These are phyloP conservation scores for Geotrichum carabidarum DNA, from an alignment of 1,139 yeast genomes.

Conservation along the genomic window DNA sequence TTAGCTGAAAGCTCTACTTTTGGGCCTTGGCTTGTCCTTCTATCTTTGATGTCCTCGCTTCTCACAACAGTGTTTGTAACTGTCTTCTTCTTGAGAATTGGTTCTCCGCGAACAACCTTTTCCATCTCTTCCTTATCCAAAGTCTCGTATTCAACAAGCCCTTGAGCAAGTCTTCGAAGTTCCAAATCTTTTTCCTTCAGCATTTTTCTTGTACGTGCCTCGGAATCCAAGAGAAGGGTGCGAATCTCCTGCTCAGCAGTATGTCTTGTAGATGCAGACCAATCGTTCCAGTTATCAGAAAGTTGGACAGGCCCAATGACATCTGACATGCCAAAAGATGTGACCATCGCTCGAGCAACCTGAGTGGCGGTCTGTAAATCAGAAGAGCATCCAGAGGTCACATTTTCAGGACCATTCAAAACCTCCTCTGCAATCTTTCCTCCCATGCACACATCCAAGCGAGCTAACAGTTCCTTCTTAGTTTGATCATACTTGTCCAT, in stretches of 20 bases:
- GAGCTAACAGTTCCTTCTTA: constrained; percentile 79
- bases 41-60: constrained; percentile 37
- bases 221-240: constrained; percentile 65
- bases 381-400: constrained; percentile 90
- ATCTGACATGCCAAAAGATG: constrained; percentile 94
- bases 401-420: constrained; percentile 80
- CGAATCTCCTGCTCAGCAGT: constrained; percentile 91
- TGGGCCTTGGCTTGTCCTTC: constrained; percentile 26
- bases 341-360: constrained; percentile 95
- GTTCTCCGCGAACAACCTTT: constrained; percentile 72
- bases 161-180: constrained; percentile 83
- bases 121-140: constrained; percentile 88
- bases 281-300: constrained; percentile 50
- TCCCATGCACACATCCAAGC: constrained; percentile 97
- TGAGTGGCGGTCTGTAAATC: constrained; percentile 86
- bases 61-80: constrained; percentile 76
- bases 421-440: constrained; percentile 96
- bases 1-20: constrained; percentile 2
- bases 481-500: constrained; percentile 97
- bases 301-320: constrained; percentile 87
- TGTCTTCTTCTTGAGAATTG: constrained; percentile 59
- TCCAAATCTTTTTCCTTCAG: constrained; percentile 61
- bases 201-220: constrained; percentile 68
- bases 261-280: constrained; percentile 86
- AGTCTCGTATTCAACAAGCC: constrained; percentile 91